Base-by-base conservation (phyloP, 83 land plant genomes). In the Diphasiastrum complanatum region DNA sequence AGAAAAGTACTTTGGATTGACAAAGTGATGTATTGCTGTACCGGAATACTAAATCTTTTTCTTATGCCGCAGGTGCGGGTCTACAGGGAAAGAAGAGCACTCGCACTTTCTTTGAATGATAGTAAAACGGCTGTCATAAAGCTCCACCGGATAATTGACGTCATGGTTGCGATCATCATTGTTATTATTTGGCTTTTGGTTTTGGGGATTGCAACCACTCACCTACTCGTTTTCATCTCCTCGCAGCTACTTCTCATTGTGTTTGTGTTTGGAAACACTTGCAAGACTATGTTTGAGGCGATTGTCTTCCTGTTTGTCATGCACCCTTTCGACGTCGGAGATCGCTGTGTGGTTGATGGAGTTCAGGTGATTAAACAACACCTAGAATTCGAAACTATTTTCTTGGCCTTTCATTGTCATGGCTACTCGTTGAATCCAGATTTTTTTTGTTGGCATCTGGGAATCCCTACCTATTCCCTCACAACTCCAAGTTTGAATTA, bases 261-360 rank as follows among this genome's bases (percentile, higher is more conserved):
- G 26, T 86, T 86, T 22, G 63, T 80, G 6, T 83, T 83, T 62
- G 84, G 91, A 10, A 86, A 83, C 69, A 80, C 87, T 8, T 75
- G 73, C 68, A 87, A 87, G 72, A 81, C 66, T 0, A 41, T 78
- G 1, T 87, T 87, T 49, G 95, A 87, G 66, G 71, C 95, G 5
- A 79, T 87, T 30, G 69, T 81, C 47, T 87, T 87, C 65, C 72
- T 87, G 24, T 87, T 87, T 50, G 79, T 79, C 0, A 75, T 87
- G 76, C 95, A 87, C 59, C 95, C 89, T 1, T 87, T 75, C 63
- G 91, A 86, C 51, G 87, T 86, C 27, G 91, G 91, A 27, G 91
- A 83, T 52, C 72, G 87, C 4, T 78, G 81, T 58, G 78, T 80
- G n/a, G 60, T 83, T 14, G 91, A 80, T 20, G 84, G 84, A 22